A percentile compares a stretch with the other conserved stretches of the same genome.
Conservation (phyloP, 1,139 yeast species). For the Saccharomyces hybrid region DNA sequence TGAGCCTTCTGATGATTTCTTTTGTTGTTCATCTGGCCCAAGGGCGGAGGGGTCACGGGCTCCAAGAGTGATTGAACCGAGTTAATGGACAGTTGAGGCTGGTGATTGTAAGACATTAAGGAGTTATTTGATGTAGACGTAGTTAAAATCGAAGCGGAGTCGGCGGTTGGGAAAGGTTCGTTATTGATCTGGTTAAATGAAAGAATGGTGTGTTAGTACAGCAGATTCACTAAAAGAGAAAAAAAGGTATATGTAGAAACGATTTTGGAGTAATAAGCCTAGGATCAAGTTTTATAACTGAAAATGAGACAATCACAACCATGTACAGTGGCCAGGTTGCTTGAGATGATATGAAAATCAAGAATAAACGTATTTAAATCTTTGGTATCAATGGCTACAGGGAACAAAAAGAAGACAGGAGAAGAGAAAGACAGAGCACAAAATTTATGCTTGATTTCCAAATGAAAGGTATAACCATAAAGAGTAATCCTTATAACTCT, state of each 20-base stretch:
- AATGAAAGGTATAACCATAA: neutral
- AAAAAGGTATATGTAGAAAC: neutral
- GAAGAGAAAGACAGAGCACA: neutral
- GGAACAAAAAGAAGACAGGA: neutral
- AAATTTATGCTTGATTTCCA: neutral
- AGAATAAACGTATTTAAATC: neutral
- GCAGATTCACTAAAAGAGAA: neutral
- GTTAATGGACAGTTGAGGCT: constrained; percentile 34
- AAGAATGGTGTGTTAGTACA: neutral
- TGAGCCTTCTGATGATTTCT: constrained; percentile 30
- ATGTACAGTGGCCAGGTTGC: neutral
- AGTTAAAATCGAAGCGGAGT: neutral
- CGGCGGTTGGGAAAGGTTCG: neutral
- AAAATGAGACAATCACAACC: neutral
- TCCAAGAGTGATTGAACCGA: constrained; percentile 34
- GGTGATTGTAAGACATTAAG: constrained; percentile 23
- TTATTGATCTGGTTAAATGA: neutral
- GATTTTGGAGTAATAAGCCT: neutral
- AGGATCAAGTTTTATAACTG: neutral
- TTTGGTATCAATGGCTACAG: neutral
- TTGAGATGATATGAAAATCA: neutral
- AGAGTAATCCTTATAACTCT: constrained; percentile 1
- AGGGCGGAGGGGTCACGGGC: constrained; percentile 34
- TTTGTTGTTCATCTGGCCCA: constrained; percentile 29
- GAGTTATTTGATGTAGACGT: constrained; percentile 1